Percentiles rank a stretch among this genome's conserved stretches.
Conservation (phyloP, 176 grass and related monocot genomes). For the Rhipidocladum racemiflorum region DNA sequence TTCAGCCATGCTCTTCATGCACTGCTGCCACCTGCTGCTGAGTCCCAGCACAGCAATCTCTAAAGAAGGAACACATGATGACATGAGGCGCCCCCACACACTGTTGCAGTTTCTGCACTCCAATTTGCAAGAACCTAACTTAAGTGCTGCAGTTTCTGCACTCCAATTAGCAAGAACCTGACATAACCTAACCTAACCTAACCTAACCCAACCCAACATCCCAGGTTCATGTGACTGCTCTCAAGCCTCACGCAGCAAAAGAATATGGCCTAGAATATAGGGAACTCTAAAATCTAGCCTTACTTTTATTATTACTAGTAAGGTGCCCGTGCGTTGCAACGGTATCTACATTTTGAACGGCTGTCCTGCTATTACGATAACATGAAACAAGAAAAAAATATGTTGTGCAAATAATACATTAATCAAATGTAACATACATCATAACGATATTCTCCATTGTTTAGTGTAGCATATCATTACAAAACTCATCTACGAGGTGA, state of each 20-base stretch:
- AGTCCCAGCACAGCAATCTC: background rate
- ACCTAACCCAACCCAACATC: background rate
- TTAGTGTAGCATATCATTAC: too few relatives aligned
- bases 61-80: background rate
- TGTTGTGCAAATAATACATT: too few relatives aligned
- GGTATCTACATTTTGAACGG: too few relatives aligned
- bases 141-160: background rate
- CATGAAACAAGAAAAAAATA: too few relatives aligned
- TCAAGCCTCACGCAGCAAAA: conserved; percentile 21
- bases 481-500: too few relatives aligned
- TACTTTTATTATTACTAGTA: background rate
- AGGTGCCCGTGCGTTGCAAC: too few relatives aligned
- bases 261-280: conserved; percentile 36
- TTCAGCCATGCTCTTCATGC: background rate
- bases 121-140: background rate
- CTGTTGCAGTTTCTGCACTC: background rate
- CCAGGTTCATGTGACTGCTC: conserved; percentile 26
- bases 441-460: too few relatives aligned
- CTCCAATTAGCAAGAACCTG: too few relatives aligned
- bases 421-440: too few relatives aligned
- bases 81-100: background rate
- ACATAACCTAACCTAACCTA: too few relatives aligned
- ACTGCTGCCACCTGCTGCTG: background rate
- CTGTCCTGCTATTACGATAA: too few relatives aligned
- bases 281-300: background rate